Evolutionary conservation across 139 green algal species (phyloP), one percentile per base, ranked within the genome.

Genomic region (Tetratostichococcus sp.): DNA sequence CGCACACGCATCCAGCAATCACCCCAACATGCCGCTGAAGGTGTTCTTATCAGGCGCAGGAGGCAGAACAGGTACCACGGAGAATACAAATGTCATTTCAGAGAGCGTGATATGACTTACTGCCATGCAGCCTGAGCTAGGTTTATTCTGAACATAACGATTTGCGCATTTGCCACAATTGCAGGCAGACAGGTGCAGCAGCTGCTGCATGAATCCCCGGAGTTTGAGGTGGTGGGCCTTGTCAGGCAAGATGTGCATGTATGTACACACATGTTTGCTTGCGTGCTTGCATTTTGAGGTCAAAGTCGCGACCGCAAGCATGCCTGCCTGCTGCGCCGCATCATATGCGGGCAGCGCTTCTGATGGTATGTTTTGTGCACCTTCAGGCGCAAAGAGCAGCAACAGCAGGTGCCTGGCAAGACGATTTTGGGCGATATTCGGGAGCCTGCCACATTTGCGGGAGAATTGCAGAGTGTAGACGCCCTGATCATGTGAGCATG

Each of bases 301-400:
- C n/a, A n/a, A n/a, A n/a, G n/a, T n/a, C n/a, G n/a, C n/a, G n/a
- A n/a, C n/a, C n/a, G n/a, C n/a, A n/a, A n/a, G n/a, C n/a, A n/a
- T n/a, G n/a, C n/a, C n/a, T n/a, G n/a, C n/a, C 39, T 50, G 8
- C 8, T 8, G 8, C 39, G 39, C 39, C 39, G 39, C 39, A 50
- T 14, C 39, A 50, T 50, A 50, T 22, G 39, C 14, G 39, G 8
- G 14, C 39, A 50, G 39, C 39, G 39, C 39, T 22, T 50, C 39
- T 8, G 39, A 14, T 50, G 8, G 39, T 14, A 8, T 22, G 14
- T 50, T 8, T 50, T 6, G 34, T 34, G 4, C 30, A 14, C 0
- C 32, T 72, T 35, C 73, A 77, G 73, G 73, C 65, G 73, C 35
- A n/a, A 50, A 30, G 73, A 77, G 73, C 73, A 77, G 34, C 17